phyloP scores from a whole-genome alignment of 352 stramenopile genomes.

The Plasmopara halstedii region DNA sequence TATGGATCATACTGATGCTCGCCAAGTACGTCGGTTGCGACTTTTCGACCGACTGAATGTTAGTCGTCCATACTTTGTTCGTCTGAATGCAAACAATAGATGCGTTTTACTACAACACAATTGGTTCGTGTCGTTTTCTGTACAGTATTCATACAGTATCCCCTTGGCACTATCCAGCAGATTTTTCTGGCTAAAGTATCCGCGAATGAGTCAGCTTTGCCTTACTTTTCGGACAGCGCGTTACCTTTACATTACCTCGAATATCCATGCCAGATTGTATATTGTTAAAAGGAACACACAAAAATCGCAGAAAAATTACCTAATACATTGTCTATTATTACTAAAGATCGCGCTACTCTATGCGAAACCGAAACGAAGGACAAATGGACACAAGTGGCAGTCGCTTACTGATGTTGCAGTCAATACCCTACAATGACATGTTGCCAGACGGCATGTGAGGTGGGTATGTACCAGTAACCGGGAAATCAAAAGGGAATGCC shows the following conservation, averaged over 20 bases:
- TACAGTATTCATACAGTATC: background rate
- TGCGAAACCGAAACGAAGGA: constrained; percentile 18
- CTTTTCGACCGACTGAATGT: too few relatives aligned
- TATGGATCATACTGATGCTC: too few relatives aligned
- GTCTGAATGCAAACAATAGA: too few relatives aligned
- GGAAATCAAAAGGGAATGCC: constrained; percentile 2
- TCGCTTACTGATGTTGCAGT: background rate
- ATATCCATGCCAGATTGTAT: background rate
- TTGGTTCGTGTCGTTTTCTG: too few relatives aligned
- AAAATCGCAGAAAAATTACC: too few relatives aligned
- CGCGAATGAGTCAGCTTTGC: background rate
- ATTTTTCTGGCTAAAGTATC: background rate
- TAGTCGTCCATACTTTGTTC: too few relatives aligned
- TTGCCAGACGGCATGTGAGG: constrained; percentile 12
- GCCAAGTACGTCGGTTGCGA: too few relatives aligned
- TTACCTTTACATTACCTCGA: background rate
- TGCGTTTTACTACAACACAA: too few relatives aligned
- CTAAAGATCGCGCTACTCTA: constrained; percentile 34
- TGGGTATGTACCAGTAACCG: constrained; percentile 11
- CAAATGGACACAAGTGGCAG: constrained; percentile 9
- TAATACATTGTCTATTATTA: constrained; percentile 11
- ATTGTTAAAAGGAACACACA: too few relatives aligned
- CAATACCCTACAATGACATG: constrained; percentile 22
- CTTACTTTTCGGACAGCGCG: background rate
- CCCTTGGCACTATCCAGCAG: background rate